Percentiles rank a stretch among this genome's conserved stretches.
Evolutionary conservation across 2,329 filamentous ascomycete genomes (phyloP).

Genomic region (Pseudonectria buxi): DNA sequence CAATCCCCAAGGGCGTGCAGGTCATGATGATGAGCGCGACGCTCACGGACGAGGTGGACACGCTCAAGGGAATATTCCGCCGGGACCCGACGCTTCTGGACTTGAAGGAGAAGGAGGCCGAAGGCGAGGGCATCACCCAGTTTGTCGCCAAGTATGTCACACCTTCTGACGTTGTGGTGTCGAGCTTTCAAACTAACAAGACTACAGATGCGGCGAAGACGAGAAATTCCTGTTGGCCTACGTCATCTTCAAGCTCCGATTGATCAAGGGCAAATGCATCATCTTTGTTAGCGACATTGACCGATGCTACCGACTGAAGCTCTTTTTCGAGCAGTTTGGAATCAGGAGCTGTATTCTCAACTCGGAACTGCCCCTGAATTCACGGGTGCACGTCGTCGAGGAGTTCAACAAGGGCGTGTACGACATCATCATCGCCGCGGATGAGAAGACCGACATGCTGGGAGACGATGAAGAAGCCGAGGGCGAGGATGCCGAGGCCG

Average conservation of each 20-base stretch:
- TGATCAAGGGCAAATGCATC: constrained; percentile 84
- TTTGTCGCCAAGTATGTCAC: constrained; percentile 67
- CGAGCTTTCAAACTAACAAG: constrained; percentile 9
- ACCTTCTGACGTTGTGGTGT: neutral
- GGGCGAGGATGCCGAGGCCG: constrained; percentile 34
- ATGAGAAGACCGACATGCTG: constrained; percentile 82
- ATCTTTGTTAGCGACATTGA: constrained; percentile 76
- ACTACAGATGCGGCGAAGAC: constrained; percentile 73
- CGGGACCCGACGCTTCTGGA: constrained; percentile 72
- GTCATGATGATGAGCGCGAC: constrained; percentile 93
- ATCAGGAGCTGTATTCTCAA: constrained; percentile 91
- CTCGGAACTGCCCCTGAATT: constrained; percentile 89
- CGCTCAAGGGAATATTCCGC: constrained; percentile 78
- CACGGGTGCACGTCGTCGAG: constrained; percentile 86
- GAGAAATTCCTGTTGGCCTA: constrained; percentile 93
- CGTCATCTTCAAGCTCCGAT: constrained; percentile 88
- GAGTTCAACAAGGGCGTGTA: constrained; percentile 97
- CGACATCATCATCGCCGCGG: constrained; percentile 94
- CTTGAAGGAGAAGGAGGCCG: constrained; percentile 73
- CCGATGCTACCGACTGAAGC: constrained; percentile 80
- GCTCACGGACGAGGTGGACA: constrained; percentile 78
- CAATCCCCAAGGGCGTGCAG: constrained; percentile 78
- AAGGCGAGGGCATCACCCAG: constrained; percentile 72
- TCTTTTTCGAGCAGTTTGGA: constrained; percentile 95
- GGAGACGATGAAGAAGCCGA: constrained; percentile 53